Evolutionary conservation across 1,284 basidiomycete species (phyloP).

Genomic region (Porogramme epimiltina): DNA sequence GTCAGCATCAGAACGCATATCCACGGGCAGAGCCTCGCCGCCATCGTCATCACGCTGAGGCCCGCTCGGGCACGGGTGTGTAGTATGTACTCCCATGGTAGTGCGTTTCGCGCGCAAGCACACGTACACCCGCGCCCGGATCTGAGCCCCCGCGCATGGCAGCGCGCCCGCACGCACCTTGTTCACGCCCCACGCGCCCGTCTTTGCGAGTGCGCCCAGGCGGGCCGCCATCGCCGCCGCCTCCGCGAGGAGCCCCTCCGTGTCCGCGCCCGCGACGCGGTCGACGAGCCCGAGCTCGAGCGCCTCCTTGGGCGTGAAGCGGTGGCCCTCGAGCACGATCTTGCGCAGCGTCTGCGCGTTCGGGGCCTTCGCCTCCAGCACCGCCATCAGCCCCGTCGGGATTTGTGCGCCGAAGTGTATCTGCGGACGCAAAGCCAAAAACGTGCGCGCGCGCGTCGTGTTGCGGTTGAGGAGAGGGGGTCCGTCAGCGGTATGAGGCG

Average conservation of each 20-base stretch:
- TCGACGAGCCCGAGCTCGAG: conserved; percentile 74
- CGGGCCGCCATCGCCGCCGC: conserved; percentile 60
- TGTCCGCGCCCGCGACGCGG: conserved; percentile 55
- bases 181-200: conserved; percentile 69
- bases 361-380: conserved; percentile 70
- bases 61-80: not conserved
- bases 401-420: conserved; percentile 82
- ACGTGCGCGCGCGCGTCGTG: no score
- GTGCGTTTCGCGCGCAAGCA: no score
- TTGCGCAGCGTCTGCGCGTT: conserved; percentile 67
- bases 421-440: no score
- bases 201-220: conserved; percentile 48
- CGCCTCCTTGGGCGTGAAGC: conserved; percentile 80
- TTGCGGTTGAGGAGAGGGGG: no score
- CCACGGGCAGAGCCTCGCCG: not conserved
- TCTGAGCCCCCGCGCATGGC: no score
- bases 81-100: no score
- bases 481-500: no score
- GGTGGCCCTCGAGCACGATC: conserved; percentile 81
- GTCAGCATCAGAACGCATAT: not conserved
- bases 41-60: not conserved
- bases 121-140: no score
- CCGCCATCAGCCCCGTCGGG: conserved; percentile 71
- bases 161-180: conserved; percentile 39
- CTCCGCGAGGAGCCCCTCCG: conserved; percentile 61